Base-by-base conservation (phyloP, 2,329 filamentous ascomycete species). In the Cadophora luteo-olivacea region DNA sequence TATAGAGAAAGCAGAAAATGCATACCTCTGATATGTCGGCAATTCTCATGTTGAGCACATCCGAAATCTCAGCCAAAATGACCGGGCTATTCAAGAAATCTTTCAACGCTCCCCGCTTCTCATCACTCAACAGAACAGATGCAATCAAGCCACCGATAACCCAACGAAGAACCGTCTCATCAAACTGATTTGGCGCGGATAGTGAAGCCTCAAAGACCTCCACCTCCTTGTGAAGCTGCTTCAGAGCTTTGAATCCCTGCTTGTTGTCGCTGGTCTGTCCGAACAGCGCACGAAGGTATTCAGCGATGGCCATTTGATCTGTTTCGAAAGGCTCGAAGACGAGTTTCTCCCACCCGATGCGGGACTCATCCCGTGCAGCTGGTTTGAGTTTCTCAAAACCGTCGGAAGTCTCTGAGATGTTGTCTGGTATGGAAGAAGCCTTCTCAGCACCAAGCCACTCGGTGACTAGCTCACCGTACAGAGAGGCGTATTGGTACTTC, bases 31-130 rank as follows among this genome's bases (percentile, higher is more conserved):
- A 80, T 2, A 89, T 75, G 5, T 82, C 80, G 1, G 82, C 79
- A 61, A 87, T 81, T 29, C 85, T 81, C 81, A 88, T 85, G 68
- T 87, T 88, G 54, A 89, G 77, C 16, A 88, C 85, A 75, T 88
- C 86, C 3, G 82, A 82, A 16, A 89, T 82, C 71, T 88, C 86
- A 41, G 81, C 80, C 0, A 85, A 77, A 1, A 88, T 84, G 7
- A 81, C 79, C 0, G 81, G 76, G 64, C 84, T 85, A 24, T 79
- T 80, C 65, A 83, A 76, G 54, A 87, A 84, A 54, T 86, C 84
- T 60, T 82, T 83, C 52, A 88, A 76, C 3, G 83, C 82, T 19
- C 78, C 76, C 7, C 80, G 78, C 74, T 88, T 88, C 63, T 86
- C 81, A 1, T 85, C 82, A 3, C 81, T 82, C 52, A 89, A 79